Evolutionary conservation across 192 early-diverging fungal genomes (phyloP).

Genomic region (Coemansia sp.): DNA sequence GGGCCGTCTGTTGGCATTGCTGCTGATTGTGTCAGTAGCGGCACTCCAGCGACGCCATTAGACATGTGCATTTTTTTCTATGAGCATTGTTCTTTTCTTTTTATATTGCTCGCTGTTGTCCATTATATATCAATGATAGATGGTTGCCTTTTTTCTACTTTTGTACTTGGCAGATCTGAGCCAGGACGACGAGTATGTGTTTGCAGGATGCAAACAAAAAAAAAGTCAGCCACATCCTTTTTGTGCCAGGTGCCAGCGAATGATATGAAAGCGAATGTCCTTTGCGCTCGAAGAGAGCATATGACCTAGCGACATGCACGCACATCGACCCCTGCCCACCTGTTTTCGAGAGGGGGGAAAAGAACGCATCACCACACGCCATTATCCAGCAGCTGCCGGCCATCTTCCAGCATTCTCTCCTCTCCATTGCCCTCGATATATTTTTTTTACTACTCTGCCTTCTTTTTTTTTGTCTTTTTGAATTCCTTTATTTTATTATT

Average conservation of each 20-base stretch:
- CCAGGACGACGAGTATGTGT: background rate
- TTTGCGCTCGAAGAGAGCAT: background rate
- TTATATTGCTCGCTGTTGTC: constrained; percentile 5
- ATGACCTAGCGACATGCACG: background rate
- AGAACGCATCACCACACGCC: background rate
- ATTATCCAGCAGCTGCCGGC: background rate
- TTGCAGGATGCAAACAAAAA: background rate
- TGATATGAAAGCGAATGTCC: background rate
- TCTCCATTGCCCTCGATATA: background rate
- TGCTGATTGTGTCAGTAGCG: constrained; percentile 15
- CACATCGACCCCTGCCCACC: constrained; percentile 1
- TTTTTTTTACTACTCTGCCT: constrained; percentile 12
- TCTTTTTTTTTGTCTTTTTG: constrained; percentile 1
- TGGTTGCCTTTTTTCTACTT: background rate
- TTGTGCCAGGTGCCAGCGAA: background rate
- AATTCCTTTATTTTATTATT: constrained; percentile 10
- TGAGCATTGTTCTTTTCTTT: background rate
- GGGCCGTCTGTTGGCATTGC: constrained; percentile 5
- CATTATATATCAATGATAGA: background rate
- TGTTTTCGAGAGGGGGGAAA: background rate
- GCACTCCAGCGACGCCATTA: constrained; percentile 7
- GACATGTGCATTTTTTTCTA: constrained; percentile 5
- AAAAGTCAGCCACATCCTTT: background rate
- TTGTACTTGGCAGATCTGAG: background rate
- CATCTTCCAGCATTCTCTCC: background rate